A percentile compares a stretch with the other conserved stretches of the same genome.
Conservation (phyloP, 352 stramenopile species). For the Plasmopara viticola region DNA sequence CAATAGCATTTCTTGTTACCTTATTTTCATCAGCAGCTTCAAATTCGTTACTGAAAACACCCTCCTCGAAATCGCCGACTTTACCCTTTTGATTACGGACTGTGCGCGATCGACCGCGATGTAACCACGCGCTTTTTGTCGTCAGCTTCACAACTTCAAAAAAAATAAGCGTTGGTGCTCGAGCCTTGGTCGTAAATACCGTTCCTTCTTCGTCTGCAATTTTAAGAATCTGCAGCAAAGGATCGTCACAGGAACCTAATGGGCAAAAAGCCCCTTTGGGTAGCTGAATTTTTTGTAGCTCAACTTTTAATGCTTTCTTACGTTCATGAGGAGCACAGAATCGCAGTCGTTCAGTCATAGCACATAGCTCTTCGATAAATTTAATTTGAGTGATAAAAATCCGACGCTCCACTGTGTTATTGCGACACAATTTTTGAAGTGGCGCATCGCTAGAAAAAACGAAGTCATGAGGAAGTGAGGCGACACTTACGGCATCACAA, state of each 20-base stretch:
- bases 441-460: constrained; percentile 31
- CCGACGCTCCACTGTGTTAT: constrained; percentile 25
- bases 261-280: constrained; percentile 61
- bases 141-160: constrained; percentile 71
- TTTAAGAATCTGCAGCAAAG: constrained; percentile 52
- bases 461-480: constrained; percentile 42
- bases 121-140: constrained; percentile 38
- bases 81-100: constrained; percentile 31
- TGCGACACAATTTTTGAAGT: constrained; percentile 26
- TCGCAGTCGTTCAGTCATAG: constrained; percentile 67
- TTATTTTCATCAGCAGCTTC: constrained; percentile 10
- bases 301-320: constrained; percentile 48
- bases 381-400: constrained; percentile 65
- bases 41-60: constrained; percentile 11
- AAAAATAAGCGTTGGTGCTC: constrained; percentile 74
- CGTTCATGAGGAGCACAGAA: constrained; percentile 47
- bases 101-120: constrained; percentile 37
- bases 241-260: constrained; percentile 57
- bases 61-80: constrained; percentile 13
- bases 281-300: constrained; percentile 53
- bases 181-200: constrained; percentile 83
- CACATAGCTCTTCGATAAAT: constrained; percentile 69
- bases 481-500: constrained; percentile 46
- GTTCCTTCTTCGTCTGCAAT: constrained; percentile 67
- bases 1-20: constrained; percentile 53